Evolutionary conservation across 139 green algal genomes (phyloP).

Genomic region (Ettlia oleoabundans): DNA sequence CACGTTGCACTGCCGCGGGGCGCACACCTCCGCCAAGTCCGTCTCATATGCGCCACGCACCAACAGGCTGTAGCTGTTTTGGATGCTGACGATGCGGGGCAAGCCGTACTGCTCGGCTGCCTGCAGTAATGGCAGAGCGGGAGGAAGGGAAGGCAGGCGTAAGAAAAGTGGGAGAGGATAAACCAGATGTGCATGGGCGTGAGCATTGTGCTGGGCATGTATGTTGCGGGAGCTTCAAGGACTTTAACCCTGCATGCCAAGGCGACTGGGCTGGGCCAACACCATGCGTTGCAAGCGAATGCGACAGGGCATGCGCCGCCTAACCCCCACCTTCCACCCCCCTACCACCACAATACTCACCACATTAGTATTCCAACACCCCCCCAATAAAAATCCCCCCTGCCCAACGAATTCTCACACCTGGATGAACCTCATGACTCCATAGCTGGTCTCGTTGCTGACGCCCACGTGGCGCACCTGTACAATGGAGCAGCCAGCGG

Average conservation of each 20-base stretch:
- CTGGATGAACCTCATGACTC: constrained; percentile 77
- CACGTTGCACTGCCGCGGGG: constrained; percentile 70
- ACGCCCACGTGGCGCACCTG: constrained; percentile 91
- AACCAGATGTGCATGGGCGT: too few relatives aligned
- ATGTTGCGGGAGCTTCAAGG: too few relatives aligned
- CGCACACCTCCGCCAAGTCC: constrained; percentile 45
- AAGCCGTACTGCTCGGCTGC: constrained; percentile 60
- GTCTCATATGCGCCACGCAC: constrained; percentile 83
- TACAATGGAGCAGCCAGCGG: not conserved
- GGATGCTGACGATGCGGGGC: constrained; percentile 83
- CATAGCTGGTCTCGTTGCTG: constrained; percentile 91
- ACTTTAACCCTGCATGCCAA: too few relatives aligned
- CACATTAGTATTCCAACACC: too few relatives aligned
- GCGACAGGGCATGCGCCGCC: too few relatives aligned
- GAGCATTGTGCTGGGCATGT: too few relatives aligned
- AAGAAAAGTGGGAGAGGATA: not conserved
- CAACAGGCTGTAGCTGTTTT: constrained; percentile 78
- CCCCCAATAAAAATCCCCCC: not conserved
- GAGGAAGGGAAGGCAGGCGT: not conserved
- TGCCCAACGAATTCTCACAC: not conserved
- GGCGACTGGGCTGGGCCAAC: too few relatives aligned
- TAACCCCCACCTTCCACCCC: too few relatives aligned
- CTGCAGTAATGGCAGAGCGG: not conserved
- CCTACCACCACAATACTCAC: too few relatives aligned
- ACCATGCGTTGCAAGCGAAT: too few relatives aligned